Evolutionary conservation across 495 filamentous ascomycete species (phyloP).

Genomic region (Podospora bellae-mahoneyi): DNA sequence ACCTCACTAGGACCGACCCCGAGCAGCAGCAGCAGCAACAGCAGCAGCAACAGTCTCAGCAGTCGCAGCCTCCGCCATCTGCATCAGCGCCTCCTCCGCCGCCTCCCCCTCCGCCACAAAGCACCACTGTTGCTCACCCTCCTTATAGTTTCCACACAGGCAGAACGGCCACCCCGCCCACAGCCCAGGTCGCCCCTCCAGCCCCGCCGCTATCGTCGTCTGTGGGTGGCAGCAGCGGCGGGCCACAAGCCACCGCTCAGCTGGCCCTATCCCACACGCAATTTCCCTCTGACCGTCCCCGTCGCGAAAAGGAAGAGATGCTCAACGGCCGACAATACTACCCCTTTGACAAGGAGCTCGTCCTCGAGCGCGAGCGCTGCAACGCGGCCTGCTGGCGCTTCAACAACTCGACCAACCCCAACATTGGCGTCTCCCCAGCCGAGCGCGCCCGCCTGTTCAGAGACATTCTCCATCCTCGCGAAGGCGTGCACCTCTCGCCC

Average conservation of each 20-base stretch:
- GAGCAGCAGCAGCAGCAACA: slow-evolving; percentile 32
- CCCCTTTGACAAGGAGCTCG: slow-evolving; percentile 71
- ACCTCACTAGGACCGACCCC: slow-evolving; percentile 48
- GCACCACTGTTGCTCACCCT: slow-evolving; percentile 25
- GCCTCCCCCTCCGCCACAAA: slow-evolving; percentile 26
- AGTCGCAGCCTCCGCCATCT: slow-evolving; percentile 18
- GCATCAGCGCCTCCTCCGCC: slow-evolving; percentile 21
- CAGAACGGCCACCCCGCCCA: slow-evolving; percentile 44
- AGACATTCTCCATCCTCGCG: slow-evolving; percentile 59
- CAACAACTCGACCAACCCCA: slow-evolving; percentile 83
- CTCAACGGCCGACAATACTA: slow-evolving; percentile 75
- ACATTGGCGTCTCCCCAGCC: slow-evolving; percentile 66
- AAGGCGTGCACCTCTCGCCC: slow-evolving; percentile 48
- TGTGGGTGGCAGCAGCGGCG: slow-evolving; percentile 8
- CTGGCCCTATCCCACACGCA: slow-evolving; percentile 55
- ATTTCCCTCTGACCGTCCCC: slow-evolving; percentile 41
- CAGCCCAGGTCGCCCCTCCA: slow-evolving; percentile 30
- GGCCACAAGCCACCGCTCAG: slow-evolving; percentile 56
- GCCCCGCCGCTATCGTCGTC: slow-evolving; percentile 29
- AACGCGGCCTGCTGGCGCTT: slow-evolving; percentile 80
- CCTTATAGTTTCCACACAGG: slow-evolving; percentile 41
- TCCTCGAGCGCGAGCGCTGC: slow-evolving; percentile 84
- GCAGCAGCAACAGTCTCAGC: slow-evolving; percentile 30
- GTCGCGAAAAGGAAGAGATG: slow-evolving; percentile 94
- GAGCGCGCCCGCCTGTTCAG: slow-evolving; percentile 79